A percentile compares a stretch with the other conserved stretches of the same genome.
Evolutionary conservation across 345 rosid species (phyloP).

Genomic region (Noccaea caerulescens): DNA sequence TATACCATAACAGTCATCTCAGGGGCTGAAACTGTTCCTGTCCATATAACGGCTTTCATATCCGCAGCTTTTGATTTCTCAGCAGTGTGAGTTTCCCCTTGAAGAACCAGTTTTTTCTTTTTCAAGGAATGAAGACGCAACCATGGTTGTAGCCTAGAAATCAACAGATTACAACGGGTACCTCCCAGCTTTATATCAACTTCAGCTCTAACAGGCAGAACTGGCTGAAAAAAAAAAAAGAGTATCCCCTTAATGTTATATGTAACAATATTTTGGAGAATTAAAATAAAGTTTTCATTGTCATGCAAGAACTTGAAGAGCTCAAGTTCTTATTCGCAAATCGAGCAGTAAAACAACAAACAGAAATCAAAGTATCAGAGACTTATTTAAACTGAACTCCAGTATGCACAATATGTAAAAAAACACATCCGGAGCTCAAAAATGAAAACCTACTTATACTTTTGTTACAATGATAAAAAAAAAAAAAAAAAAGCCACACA

Average conservation of each 20-base stretch:
- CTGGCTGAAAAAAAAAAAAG: constrained; percentile 58
- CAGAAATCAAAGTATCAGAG: not conserved
- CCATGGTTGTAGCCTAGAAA: constrained; percentile 85
- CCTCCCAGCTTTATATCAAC: constrained; percentile 96
- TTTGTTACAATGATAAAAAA: not conserved
- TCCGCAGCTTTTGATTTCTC: constrained; percentile 58
- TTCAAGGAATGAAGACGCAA: constrained; percentile 64
- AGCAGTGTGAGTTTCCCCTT: constrained; percentile 50
- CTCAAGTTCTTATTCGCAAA: not conserved
- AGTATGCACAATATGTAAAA: not conserved
- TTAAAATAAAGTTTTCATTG: constrained; percentile 1
- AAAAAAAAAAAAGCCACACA: not conserved
- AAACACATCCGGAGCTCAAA: not conserved
- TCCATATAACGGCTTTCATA: constrained; percentile 78
- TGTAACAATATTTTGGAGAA: constrained; percentile 14
- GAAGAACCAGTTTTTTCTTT: constrained; percentile 72
- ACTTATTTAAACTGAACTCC: constrained; percentile 6
- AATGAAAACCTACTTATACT: not conserved
- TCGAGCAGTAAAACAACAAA: constrained; percentile 5
- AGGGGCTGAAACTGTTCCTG: constrained; percentile 94
- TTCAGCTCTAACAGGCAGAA: constrained; percentile 82
- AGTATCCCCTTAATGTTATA: constrained; percentile 22
- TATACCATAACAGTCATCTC: constrained; percentile 84
- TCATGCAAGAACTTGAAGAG: constrained; percentile 13
- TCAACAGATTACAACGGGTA: constrained; percentile 71